These are phyloP conservation scores for Cryptosporidium baileyi DNA, from an alignment of 169 alveolate genomes.

Conservation along the genomic window DNA sequence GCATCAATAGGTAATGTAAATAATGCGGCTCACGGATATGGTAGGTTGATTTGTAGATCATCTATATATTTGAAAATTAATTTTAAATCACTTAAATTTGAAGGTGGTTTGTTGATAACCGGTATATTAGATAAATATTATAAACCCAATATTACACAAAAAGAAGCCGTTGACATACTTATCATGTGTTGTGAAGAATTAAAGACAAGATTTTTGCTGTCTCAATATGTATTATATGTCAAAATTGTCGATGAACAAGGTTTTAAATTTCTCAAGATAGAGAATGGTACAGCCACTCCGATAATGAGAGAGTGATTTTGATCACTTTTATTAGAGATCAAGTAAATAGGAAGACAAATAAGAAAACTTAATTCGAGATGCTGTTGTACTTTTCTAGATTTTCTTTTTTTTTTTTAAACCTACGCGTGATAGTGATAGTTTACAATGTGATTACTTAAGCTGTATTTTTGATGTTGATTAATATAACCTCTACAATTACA, in stretches of 20 bases:
- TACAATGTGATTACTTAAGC: too few relatives aligned
- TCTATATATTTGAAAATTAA: constrained; percentile 81
- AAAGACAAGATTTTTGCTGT: constrained; percentile 84
- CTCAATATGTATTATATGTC: constrained; percentile 81
- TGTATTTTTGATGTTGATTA: too few relatives aligned
- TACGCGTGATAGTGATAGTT: too few relatives aligned
- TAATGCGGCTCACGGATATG: constrained; percentile 92
- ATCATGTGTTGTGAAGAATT: constrained; percentile 86
- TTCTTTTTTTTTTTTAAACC: too few relatives aligned
- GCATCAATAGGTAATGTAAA: constrained; percentile 83
- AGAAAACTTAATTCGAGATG: too few relatives aligned
- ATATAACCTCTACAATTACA: too few relatives aligned
- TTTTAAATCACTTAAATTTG: constrained; percentile 71
- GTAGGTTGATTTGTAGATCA: constrained; percentile 82
- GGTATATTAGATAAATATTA: constrained; percentile 88
- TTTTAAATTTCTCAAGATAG: constrained; percentile 73
- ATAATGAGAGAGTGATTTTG: neutral
- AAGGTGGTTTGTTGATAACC: constrained; percentile 81
- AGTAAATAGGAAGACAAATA: too few relatives aligned
- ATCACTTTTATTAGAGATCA: neutral
- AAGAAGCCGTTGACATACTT: constrained; percentile 84
- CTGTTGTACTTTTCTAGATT: too few relatives aligned
- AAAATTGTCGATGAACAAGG: constrained; percentile 77
- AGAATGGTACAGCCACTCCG: constrained; percentile 39
- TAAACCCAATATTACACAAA: constrained; percentile 81